Evolutionary conservation across 192 early-diverging fungal genomes (phyloP), one percentile per base, ranked within the genome.

Genomic region (Geosiphon pyriformis): DNA sequence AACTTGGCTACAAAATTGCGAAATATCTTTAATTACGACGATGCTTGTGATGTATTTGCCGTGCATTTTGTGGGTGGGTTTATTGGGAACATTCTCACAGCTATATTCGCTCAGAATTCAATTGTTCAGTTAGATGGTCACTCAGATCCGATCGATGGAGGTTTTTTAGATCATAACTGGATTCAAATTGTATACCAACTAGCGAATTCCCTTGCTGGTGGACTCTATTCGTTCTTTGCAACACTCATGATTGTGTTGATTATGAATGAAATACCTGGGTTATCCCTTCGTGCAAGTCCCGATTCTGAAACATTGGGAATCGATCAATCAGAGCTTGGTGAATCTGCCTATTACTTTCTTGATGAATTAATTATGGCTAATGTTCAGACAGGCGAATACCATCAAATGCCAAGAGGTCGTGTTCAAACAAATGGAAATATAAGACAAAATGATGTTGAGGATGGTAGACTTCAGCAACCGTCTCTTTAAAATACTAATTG

Each of bases 41-140:
- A 95, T 79, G 89, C 93, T 29, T 83, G 93, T 42, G 94, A 96
- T 73, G 93, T 92, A 11, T 96, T 90, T 87, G 85, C 87, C 59
- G 85, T 91, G 15, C 94, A 96, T 67, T 93, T 88, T 53, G 80
- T 93, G 18, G 90, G 91, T 31, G 94, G 94, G 10, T 69, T 88
- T 56, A 78, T 91, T 53, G 95, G 95, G 35, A 85, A 86, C 61
- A 71, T 98, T 23, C 76, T 94, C 29, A 94, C 94, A 4, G 95
- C 93, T 67, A 59, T 98, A 22, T 98, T 95, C 80, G 93, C 95
- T 25, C 80, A 92, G 65, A 75, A 81, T 29, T 82, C 73, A 59
- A 81, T 95, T 75, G 88, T 87, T 2, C 74, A 35, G 4, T 74
- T 94, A 35, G 92, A 94, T 69, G 89, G 85, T 18, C 22, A 4